A percentile compares a stretch with the other conserved stretches of the same genome.
These are phyloP conservation scores for Tolypocladium ovalisporum DNA, from an alignment of 2,329 filamentous ascomycete species.

Conservation along the genomic window DNA sequence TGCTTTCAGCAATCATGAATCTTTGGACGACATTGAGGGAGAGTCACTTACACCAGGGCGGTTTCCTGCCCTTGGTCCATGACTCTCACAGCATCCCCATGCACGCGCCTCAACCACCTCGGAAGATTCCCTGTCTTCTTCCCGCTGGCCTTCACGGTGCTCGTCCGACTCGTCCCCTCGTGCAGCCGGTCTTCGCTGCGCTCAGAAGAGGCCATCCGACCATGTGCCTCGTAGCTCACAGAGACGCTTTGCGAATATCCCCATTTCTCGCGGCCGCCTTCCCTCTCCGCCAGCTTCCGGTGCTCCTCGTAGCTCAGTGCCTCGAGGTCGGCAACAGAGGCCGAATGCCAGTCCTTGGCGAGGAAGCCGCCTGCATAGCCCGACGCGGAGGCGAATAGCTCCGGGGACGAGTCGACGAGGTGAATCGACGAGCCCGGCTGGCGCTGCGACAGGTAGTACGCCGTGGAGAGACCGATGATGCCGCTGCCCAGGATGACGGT, in stretches of 20 bases:
- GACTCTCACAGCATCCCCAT: conserved; percentile 46
- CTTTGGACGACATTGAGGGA: not conserved
- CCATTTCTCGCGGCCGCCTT: conserved; percentile 45
- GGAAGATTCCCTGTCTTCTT: conserved; percentile 20
- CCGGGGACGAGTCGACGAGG: conserved; percentile 32
- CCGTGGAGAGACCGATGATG: conserved; percentile 59
- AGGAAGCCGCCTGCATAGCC: conserved; percentile 66
- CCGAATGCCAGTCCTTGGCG: conserved; percentile 60
- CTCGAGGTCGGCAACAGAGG: conserved; percentile 46
- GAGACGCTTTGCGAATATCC: conserved; percentile 43
- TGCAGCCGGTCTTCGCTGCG: conserved; percentile 55
- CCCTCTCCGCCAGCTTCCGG: conserved; percentile 45
- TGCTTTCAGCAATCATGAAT: not conserved
- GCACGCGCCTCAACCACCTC: conserved; percentile 22
- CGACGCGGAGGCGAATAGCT: conserved; percentile 63
- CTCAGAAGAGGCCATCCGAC: conserved; percentile 23
- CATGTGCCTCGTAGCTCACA: conserved; percentile 34
- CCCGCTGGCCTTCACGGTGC: conserved; percentile 28
- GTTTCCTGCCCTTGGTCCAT: conserved; percentile 50
- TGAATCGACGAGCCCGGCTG: conserved; percentile 31
- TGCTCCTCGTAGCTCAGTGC: conserved; percentile 61
- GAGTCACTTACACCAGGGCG: conserved; percentile 50
- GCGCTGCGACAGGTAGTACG: conserved; percentile 56
- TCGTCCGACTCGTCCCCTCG: conserved; percentile 51
- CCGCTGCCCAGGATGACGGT: conserved; percentile 60